Percentiles rank a stretch among this genome's conserved stretches.
Evolutionary conservation across 345 rosid genomes (phyloP).

Genomic region (Acer campestre): DNA sequence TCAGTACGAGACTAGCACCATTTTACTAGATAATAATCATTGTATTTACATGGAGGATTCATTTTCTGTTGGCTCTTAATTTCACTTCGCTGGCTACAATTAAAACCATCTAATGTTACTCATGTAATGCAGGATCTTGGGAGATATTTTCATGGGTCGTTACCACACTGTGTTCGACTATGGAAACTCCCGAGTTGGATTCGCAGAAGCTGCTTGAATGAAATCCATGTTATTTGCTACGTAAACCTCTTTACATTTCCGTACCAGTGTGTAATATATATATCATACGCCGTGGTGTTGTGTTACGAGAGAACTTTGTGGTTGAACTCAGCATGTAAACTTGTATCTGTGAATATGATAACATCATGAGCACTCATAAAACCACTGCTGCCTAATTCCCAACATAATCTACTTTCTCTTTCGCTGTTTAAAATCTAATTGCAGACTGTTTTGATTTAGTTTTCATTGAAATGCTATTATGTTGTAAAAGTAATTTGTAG

Average conservation of each 20-base stretch:
- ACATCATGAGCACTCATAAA: not conserved
- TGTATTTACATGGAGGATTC: not conserved
- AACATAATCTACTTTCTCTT: not conserved
- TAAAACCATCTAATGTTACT: not conserved
- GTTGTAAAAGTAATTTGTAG: not conserved
- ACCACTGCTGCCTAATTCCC: not conserved
- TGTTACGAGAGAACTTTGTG: not conserved
- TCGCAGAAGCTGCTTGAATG: conserved; percentile 79
- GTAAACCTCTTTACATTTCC: not conserved
- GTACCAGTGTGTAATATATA: not conserved
- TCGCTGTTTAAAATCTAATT: not conserved
- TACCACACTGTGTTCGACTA: conserved; percentile 76
- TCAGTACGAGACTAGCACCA: not conserved
- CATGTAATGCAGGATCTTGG: conserved; percentile 72
- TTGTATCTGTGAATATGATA: not conserved
- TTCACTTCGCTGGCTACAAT: not conserved
- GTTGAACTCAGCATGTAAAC: not conserved
- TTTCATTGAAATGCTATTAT: not conserved
- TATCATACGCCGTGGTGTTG: not conserved
- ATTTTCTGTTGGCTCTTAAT: not conserved
- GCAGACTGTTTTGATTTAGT: not conserved
- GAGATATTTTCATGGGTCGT: conserved; percentile 90
- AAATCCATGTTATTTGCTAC: not conserved
- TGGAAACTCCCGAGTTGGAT: conserved; percentile 74
- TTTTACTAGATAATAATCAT: not conserved